phyloP scores from a whole-genome alignment of 2,329 filamentous ascomycete species.

The Sclerotinia borealis region DNA sequence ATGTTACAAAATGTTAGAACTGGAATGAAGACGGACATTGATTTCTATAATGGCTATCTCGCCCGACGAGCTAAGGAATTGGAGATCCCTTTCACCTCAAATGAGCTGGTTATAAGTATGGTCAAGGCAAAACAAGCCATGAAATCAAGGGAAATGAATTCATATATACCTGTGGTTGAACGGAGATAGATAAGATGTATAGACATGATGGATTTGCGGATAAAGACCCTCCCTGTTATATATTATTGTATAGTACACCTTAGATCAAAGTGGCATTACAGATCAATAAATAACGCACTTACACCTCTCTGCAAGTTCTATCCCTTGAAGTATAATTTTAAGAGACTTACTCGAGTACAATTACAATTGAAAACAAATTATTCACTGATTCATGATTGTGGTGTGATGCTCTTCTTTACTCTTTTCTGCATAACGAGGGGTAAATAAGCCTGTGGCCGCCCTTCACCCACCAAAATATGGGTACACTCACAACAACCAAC shows the following conservation, averaged over 20 bases:
- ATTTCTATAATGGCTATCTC: conserved; percentile 87
- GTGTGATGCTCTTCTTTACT: not conserved
- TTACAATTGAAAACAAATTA: too few relatives aligned
- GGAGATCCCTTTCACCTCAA: conserved; percentile 65
- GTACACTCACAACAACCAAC: not conserved
- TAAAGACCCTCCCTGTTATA: not conserved
- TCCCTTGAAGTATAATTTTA: too few relatives aligned
- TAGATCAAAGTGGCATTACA: conserved; percentile 1
- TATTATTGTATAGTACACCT: conserved; percentile 8
- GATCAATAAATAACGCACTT: not conserved
- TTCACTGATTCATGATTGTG: not conserved
- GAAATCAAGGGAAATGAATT: conserved; percentile 22
- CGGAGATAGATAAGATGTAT: not conserved
- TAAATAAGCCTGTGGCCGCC: not conserved
- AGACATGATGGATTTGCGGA: not conserved
- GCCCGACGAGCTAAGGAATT: conserved; percentile 64
- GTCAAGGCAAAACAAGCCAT: conserved; percentile 60
- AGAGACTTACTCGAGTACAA: too few relatives aligned
- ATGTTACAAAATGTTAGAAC: conserved; percentile 62
- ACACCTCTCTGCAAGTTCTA: not conserved
- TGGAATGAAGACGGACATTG: conserved; percentile 65
- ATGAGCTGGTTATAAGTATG: conserved; percentile 65
- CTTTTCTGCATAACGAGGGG: not conserved
- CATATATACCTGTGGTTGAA: conserved; percentile 26
- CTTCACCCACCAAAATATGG: not conserved